Conservation (phyloP, 2,329 filamentous ascomycete species). For the Trichoderma pleuroti region DNA sequence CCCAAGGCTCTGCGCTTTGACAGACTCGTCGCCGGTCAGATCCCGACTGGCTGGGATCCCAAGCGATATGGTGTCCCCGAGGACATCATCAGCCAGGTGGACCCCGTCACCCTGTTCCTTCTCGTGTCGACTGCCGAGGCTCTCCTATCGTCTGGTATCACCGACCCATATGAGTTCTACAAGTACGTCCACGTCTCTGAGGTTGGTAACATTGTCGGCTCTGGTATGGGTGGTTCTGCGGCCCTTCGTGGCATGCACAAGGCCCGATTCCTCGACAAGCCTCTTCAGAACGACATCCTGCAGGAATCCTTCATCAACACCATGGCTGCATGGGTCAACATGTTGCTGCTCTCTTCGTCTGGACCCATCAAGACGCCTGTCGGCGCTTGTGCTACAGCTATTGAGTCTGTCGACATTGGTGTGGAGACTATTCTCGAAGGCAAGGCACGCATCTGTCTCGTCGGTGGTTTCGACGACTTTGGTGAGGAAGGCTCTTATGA, state of each 20-base stretch:
- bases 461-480: constrained; percentile 99
- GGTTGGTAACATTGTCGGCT: constrained; percentile 96
- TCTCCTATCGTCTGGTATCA: constrained; percentile 88
- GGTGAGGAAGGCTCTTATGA: constrained; percentile 98
- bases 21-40: constrained; percentile 92
- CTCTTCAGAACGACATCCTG: constrained; percentile 96
- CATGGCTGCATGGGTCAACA: constrained; percentile 99
- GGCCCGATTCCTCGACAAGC: constrained; percentile 93
- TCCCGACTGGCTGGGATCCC: constrained; percentile 95
- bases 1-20: constrained; percentile 97
- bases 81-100: constrained; percentile 96
- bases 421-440: constrained; percentile 98
- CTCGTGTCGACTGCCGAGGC: constrained; percentile 92
- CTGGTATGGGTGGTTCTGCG: constrained; percentile 91
- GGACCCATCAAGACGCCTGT: constrained; percentile 98
- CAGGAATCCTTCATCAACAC: constrained; percentile 99
- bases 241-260: constrained; percentile 98
- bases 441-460: constrained; percentile 95
- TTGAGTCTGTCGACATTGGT: constrained; percentile 95
- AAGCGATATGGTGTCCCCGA: constrained; percentile 95
- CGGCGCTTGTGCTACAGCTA: constrained; percentile 92
- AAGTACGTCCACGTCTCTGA: constrained; percentile 98
- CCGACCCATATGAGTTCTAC: constrained; percentile 99
- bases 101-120: constrained; percentile 92
- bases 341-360: constrained; percentile 94